Evolutionary conservation across 352 stramenopile species (phyloP), one percentile per base, ranked within the genome.

Genomic region (Nothophytophthora sp.): DNA sequence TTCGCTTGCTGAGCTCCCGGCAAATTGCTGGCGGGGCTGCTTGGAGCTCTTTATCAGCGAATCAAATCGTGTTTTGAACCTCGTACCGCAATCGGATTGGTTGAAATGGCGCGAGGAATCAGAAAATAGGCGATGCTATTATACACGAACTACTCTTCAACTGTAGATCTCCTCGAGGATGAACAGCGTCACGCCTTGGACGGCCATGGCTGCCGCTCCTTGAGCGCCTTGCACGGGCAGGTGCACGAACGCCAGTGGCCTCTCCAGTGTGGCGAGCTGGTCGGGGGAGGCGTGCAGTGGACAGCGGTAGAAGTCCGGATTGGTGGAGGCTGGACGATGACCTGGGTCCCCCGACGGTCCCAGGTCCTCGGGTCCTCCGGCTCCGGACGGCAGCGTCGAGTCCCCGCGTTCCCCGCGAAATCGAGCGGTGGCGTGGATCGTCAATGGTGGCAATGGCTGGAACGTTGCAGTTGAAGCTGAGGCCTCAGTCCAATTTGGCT

Each of bases 211-310:
- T 5, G 43, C 53, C 15, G 56, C 32, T 10, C 40, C 50, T 13
- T 73, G 60, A 13, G 73, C 52, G 19, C 60, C 52, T 43, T 39
- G 28, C 2, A 64, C 28, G 25, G 70, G 73, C 30, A 80, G 32
- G 34, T 63, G 60, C 1, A 86, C 32, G 42, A 54, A 74, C 28
- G 58, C 58, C n/a, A 84, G 25, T 2, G 75, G 75, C 0, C 58
- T 49, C 24, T 74, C 59, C 13, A 81, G 49, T 12, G 20, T 15
- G 4, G 36, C 32, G 10, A 69, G 54, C 16, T 73, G 64, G 15
- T 40, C 35, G 9, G 56, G 50, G 1, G 51, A 70, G 15, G 55
- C 29, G 41, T 70, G 84, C 7, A 86, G 48, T 7, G 75, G 75
- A 25, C 75, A 87, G 3, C 50, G 53, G 39, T 70, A 80, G 36